Conservation (phyloP, 2,329 filamentous ascomycete genomes). For the Balansia obtecta region DNA sequence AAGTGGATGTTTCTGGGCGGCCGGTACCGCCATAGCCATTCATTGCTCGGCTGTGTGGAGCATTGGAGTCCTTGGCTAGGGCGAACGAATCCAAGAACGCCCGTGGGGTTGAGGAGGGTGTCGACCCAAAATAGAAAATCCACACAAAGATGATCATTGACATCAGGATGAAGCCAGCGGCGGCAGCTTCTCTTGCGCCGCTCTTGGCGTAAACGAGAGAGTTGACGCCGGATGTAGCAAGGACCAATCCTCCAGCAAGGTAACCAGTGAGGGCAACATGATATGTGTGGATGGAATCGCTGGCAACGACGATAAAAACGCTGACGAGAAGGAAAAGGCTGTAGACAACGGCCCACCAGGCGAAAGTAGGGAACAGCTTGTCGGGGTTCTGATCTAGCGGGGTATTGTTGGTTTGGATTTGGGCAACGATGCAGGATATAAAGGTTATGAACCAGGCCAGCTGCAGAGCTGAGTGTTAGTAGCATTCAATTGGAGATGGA, state of each 20-base stretch:
- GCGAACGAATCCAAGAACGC: slow-evolving; percentile 94
- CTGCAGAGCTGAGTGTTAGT: slow-evolving; percentile 31
- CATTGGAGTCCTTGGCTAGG: slow-evolving; percentile 70
- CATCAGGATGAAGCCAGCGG: slow-evolving; percentile 84
- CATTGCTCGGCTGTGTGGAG: slow-evolving; percentile 58
- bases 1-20: slow-evolving; percentile 75
- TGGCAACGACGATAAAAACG: slow-evolving; percentile 71
- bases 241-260: slow-evolving; percentile 68
- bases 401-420: slow-evolving; percentile 31
- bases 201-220: slow-evolving; percentile 66
- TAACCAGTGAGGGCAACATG: slow-evolving; percentile 87
- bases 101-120: slow-evolving; percentile 72
- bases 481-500: background rate
- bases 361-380: slow-evolving; percentile 62
- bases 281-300: slow-evolving; percentile 76
- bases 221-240: slow-evolving; percentile 79
- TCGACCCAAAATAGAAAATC: slow-evolving; percentile 98
- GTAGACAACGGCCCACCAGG: slow-evolving; percentile 86
- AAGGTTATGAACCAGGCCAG: slow-evolving; percentile 93
- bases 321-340: slow-evolving; percentile 73
- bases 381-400: slow-evolving; percentile 10
- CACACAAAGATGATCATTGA: slow-evolving; percentile 91
- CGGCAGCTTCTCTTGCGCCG: slow-evolving; percentile 69
- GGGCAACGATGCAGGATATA: slow-evolving; percentile 68
- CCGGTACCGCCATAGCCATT: slow-evolving; percentile 58